Percentiles rank a stretch among this genome's conserved stretches.
These are phyloP conservation scores for Eudorina sp. DNA, from an alignment of 139 green algal genomes.

Conservation along the genomic window DNA sequence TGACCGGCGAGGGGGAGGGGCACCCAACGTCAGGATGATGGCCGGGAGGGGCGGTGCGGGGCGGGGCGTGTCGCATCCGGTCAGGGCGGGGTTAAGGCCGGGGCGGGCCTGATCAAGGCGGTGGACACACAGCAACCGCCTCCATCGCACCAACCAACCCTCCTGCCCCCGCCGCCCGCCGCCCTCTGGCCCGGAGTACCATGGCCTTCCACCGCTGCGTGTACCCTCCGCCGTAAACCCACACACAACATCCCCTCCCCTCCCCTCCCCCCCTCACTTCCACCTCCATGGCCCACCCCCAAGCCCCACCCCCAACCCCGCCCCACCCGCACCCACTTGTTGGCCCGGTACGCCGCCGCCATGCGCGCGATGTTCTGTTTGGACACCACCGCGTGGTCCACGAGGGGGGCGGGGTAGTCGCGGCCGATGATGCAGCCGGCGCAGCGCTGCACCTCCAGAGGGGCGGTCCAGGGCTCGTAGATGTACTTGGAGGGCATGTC, in stretches of 20 bases:
- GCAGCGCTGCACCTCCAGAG: conserved; percentile 86
- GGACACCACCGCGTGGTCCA: conserved; percentile 79
- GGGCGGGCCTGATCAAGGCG: neutral
- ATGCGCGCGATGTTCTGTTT: conserved; percentile 86
- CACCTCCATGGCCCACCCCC: neutral
- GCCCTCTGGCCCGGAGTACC: neutral
- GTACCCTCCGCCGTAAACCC: neutral
- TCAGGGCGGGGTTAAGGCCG: neutral
- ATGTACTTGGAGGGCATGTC: conserved; percentile 96
- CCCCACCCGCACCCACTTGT: conserved; percentile 23
- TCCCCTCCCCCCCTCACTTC: neutral
- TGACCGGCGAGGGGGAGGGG: too few relatives aligned
- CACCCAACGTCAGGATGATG: neutral
- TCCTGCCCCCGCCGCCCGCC: neutral
- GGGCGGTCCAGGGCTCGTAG: conserved; percentile 93
- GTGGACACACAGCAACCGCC: neutral
- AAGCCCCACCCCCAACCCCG: neutral
- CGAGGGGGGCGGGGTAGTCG: conserved; percentile 94
- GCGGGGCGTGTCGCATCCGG: neutral
- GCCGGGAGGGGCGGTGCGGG: neutral
- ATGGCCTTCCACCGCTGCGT: too few relatives aligned
- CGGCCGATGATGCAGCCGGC: conserved; percentile 91
- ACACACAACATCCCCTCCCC: neutral
- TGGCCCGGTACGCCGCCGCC: conserved; percentile 63
- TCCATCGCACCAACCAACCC: neutral